These are phyloP conservation scores for Ambrosia artemisiifolia DNA, from an alignment of 129 eudicot species.

Conservation along the genomic window DNA sequence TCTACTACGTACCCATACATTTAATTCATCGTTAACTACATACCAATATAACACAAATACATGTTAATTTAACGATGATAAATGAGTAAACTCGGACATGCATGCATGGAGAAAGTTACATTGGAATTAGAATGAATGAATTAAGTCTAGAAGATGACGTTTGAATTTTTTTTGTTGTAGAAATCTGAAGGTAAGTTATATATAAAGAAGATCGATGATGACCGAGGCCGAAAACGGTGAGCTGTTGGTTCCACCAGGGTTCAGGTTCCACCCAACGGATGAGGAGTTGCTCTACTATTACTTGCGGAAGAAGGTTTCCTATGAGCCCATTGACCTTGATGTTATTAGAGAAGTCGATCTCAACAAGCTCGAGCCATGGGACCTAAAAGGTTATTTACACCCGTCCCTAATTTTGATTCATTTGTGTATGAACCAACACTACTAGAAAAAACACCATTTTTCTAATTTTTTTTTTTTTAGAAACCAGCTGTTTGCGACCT, in stretches of 20 bases:
- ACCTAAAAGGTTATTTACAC: constrained; percentile 64
- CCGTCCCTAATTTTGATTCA: background rate
- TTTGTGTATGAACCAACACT: background rate
- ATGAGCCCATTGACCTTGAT: constrained; percentile 86
- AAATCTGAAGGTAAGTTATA: background rate
- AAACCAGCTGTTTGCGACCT: too few relatives aligned
- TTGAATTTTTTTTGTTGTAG: background rate
- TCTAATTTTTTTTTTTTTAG: too few relatives aligned
- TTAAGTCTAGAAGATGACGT: too few relatives aligned
- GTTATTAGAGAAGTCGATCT: constrained; percentile 94
- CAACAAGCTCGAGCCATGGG: constrained; percentile 98
- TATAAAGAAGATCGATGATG: constrained; percentile 10
- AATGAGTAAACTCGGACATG: background rate
- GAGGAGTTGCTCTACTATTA: constrained; percentile 80
- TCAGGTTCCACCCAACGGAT: constrained; percentile 91
- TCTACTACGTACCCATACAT: background rate
- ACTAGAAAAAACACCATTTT: too few relatives aligned
- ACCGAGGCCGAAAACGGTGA: constrained; percentile 38
- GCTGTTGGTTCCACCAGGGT: constrained; percentile 82
- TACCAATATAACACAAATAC: background rate
- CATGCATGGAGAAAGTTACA: too few relatives aligned
- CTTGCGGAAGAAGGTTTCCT: constrained; percentile 79
- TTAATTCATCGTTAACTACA: background rate
- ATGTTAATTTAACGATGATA: background rate
- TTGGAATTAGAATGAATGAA: too few relatives aligned